Evolutionary conservation across 2,329 filamentous ascomycete genomes (phyloP).

Genomic region (Gremmenia infestans): DNA sequence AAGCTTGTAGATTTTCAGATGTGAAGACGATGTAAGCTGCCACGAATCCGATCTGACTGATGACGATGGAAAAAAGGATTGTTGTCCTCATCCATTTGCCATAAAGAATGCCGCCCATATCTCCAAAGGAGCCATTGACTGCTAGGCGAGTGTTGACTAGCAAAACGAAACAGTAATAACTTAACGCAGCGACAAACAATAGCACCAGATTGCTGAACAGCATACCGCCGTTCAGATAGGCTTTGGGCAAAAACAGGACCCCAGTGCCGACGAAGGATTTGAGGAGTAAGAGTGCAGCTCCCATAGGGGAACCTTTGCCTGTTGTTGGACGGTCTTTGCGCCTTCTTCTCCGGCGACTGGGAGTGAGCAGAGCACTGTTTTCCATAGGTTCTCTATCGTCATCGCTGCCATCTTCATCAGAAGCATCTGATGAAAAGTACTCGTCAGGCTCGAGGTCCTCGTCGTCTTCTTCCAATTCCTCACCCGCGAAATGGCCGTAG

Average conservation of each 20-base stretch:
- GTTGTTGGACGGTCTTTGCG: slow-evolving; percentile 69
- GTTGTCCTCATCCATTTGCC: slow-evolving; percentile 83
- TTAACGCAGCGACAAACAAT: slow-evolving; percentile 77
- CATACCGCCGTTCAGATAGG: slow-evolving; percentile 96
- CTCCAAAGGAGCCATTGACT: slow-evolving; percentile 92
- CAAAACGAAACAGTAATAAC: slow-evolving; percentile 96
- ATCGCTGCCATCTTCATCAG: slow-evolving; percentile 50
- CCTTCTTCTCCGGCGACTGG: slow-evolving; percentile 67
- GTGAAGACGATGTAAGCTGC: slow-evolving; percentile 97
- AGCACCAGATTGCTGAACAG: slow-evolving; percentile 90
- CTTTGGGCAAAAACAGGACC: slow-evolving; percentile 85
- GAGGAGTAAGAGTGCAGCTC: slow-evolving; percentile 78
- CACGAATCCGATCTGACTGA: slow-evolving; percentile 93
- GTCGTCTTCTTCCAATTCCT: slow-evolving; percentile 94
- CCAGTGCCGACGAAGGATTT: slow-evolving; percentile 98
- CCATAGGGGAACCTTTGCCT: slow-evolving; percentile 72
- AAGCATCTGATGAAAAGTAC: slow-evolving; percentile 77
- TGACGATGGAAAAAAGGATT: slow-evolving; percentile 86
- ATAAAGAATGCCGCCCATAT: slow-evolving; percentile 89
- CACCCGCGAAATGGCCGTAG: slow-evolving; percentile 96
- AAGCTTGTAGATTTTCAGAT: slow-evolving; percentile 90
- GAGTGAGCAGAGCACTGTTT: slow-evolving; percentile 75
- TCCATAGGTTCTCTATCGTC: slow-evolving; percentile 79
- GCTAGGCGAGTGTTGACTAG: slow-evolving; percentile 81
- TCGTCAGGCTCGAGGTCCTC: slow-evolving; percentile 82